Conservation (phyloP, 257 asterid genomes). For the Solanum microdontum region DNA sequence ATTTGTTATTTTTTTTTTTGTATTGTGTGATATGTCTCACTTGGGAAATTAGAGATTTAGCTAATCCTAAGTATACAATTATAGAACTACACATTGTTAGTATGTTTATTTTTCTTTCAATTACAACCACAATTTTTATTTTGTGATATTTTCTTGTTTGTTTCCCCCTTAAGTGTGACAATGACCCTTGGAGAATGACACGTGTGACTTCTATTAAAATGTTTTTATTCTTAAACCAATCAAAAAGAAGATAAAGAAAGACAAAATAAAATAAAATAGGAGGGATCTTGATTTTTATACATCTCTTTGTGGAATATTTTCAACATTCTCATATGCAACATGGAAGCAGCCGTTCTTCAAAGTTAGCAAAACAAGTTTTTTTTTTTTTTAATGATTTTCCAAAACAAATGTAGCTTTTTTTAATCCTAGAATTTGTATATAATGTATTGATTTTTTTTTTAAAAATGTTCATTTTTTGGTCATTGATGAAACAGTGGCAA, state of each 20-base stretch:
- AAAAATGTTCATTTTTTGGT: not conserved
- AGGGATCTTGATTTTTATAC: not conserved
- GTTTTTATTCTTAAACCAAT: not conserved
- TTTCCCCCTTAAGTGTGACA: not conserved
- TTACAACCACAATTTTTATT: not conserved
- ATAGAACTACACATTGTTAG: slow-evolving; percentile 60
- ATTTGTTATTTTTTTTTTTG: not conserved
- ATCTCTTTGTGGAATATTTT: not conserved
- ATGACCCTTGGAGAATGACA: not conserved
- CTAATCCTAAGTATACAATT: slow-evolving; percentile 51
- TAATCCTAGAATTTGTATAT: not conserved
- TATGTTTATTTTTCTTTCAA: slow-evolving; percentile 9
- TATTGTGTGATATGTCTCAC: not conserved
- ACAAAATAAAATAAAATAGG: not conserved
- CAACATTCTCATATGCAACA: not conserved
- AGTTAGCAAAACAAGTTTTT: not conserved
- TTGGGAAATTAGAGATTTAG: slow-evolving; percentile 44
- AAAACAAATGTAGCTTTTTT: not conserved
- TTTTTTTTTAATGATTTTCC: not conserved
- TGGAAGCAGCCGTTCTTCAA: not conserved
- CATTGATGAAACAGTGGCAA: slow-evolving; percentile 20
- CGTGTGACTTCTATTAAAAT: not conserved
- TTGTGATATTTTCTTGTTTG: not conserved
- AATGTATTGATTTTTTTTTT: not conserved
- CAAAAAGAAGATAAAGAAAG: not conserved